Percentiles rank a stretch among this genome's conserved stretches.
phyloP scores from a whole-genome alignment of 139 green algal genomes.

The Choricystis sp. region DNA sequence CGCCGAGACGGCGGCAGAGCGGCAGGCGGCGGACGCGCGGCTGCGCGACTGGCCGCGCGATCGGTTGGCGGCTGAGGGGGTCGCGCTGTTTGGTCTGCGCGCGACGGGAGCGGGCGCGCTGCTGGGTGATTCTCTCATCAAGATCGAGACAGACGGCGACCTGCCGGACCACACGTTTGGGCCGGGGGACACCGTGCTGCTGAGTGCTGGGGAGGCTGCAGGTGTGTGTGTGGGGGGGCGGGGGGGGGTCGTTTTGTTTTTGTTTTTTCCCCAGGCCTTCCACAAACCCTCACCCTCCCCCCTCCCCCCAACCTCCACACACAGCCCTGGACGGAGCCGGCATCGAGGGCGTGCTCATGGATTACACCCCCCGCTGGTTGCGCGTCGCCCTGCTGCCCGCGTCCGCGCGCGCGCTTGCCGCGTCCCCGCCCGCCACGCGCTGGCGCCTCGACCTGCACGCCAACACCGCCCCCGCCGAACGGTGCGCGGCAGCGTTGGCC shows the following conservation, averaged over 20 bases:
- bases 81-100: conserved; percentile 27
- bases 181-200: conserved; percentile 21
- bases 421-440: not conserved
- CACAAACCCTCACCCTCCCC: too few species aligned
- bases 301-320: not conserved
- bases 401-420: conserved; percentile 6
- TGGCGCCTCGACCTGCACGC: conserved; percentile 35
- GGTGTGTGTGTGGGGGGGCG: too few species aligned
- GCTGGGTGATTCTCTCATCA: conserved; percentile 24
- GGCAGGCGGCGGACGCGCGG: conserved; percentile 16
- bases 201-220: conserved; percentile 10
- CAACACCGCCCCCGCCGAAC: conserved; percentile 26
- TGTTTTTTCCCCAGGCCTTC: too few species aligned
- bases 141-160: conserved; percentile 5
- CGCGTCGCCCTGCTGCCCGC: conserved; percentile 18
- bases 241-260: too few species aligned
- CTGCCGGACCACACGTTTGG: conserved; percentile 33
- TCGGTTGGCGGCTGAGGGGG: conserved; percentile 9
- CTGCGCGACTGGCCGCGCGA: conserved; percentile 10
- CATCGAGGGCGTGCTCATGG: conserved; percentile 26
- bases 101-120: conserved; percentile 18
- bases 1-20: conserved; percentile 21
- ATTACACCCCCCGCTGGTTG: conserved; percentile 28
- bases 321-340: conserved; percentile 2
- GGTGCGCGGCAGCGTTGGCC: conserved; percentile 11